A percentile compares a stretch with the other conserved stretches of the same genome.
These are phyloP conservation scores for Penicillium paradoxum DNA, from an alignment of 495 filamentous ascomycete species.

Conservation along the genomic window DNA sequence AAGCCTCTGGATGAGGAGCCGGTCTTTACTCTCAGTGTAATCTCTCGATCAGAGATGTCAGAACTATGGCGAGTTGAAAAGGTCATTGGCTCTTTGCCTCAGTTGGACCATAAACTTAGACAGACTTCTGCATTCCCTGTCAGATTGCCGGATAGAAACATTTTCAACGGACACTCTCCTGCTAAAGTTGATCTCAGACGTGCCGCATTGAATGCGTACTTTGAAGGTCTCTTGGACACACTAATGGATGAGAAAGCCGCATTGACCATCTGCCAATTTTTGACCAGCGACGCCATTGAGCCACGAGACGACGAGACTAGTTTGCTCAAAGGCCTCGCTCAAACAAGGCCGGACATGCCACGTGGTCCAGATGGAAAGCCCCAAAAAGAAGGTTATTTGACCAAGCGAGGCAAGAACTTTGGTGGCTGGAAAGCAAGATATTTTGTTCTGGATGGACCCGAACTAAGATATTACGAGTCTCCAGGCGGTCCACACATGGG, in stretches of 20 bases:
- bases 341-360: slow-evolving; percentile 34
- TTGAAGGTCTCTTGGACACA: slow-evolving; percentile 77
- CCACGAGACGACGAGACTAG: slow-evolving; percentile 61
- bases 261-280: slow-evolving; percentile 78
- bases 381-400: slow-evolving; percentile 85
- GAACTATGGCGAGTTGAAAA: slow-evolving; percentile 96
- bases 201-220: slow-evolving; percentile 73
- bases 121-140: slow-evolving; percentile 59
- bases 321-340: slow-evolving; percentile 42
- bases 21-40: slow-evolving; percentile 86
- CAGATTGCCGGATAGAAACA: slow-evolving; percentile 73
- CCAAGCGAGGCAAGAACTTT: slow-evolving; percentile 96
- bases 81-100: slow-evolving; percentile 71
- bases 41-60: slow-evolving; percentile 66
- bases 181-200: slow-evolving; percentile 89
- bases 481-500: slow-evolving; percentile 85
- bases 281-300: slow-evolving; percentile 80
- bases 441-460: slow-evolving; percentile 85
- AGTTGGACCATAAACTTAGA: slow-evolving; percentile 75
- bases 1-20: slow-evolving; percentile 74
- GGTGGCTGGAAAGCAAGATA: slow-evolving; percentile 98
- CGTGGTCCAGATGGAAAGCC: slow-evolving; percentile 59
- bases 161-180: slow-evolving; percentile 91
- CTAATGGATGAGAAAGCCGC: slow-evolving; percentile 74
- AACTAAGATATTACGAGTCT: slow-evolving; percentile 86